Evolutionary conservation across 2,329 filamentous ascomycete genomes (phyloP), one percentile per base, ranked within the genome.

Genomic region (Stachybotrys chlorohalonatus): DNA sequence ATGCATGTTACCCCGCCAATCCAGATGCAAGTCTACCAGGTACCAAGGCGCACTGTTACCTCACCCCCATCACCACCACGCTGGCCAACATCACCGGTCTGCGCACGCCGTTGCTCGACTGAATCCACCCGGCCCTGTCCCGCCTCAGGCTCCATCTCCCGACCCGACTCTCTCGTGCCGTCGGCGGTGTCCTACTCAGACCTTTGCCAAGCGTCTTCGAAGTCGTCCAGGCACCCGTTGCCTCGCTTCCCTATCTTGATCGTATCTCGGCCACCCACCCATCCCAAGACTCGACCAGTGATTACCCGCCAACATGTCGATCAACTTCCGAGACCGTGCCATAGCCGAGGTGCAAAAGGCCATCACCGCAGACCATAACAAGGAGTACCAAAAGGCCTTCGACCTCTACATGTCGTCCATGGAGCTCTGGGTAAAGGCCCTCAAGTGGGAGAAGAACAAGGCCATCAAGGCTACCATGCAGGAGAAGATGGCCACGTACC

Each of bases 361-460:
- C 63, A 97, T 99, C 76, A 92, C 96, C 70, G 86, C 89, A 64
- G 94, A 99, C 77, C 95, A 93, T 62, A 88, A 89, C 49, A 92
- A 90, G 69, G 90, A 97, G 70, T 99, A 99, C 75, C 91, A 96
- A 66, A 93, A 95, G 73, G 94, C 94, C 55, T 97, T 97, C 72
- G 89, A 96, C 69, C 81, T 88, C 59, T 99, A 99, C 82, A 96
- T 96, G 78, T 86, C 90, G 63, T 87, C 93, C 52, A 88, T 99
- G 63, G 93, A 99, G 75, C 84, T 97, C 56, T 99, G 97, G 79
- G 96, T 99, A 89, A 88, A 97, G 58, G 94, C 94, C 39, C 81
- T 99, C 57, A 99, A 99, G 79, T 99, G 93, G 93, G 94, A 99
- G 77, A 99, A 97, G 82, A 97, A 96, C 75, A 85, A 89, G 59